Percentiles rank a stretch among this genome's conserved stretches.
These are phyloP conservation scores for Russula olivacea DNA, from an alignment of 768 basidiomycete genomes.

Conservation along the genomic window DNA sequence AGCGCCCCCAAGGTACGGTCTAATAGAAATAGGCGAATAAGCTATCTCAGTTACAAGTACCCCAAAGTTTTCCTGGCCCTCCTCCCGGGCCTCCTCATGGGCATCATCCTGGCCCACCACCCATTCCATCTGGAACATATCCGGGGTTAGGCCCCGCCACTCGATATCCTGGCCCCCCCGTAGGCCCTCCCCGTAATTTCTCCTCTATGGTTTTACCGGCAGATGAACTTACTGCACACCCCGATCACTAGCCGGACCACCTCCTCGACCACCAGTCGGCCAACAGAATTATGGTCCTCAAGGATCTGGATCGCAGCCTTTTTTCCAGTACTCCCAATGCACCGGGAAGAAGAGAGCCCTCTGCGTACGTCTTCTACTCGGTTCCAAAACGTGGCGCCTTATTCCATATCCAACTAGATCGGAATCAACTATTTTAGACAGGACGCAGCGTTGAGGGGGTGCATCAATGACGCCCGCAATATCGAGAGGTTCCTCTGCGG, in stretches of 20 bases:
- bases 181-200: slow-evolving; percentile 29
- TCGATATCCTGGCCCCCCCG: slow-evolving; percentile 1
- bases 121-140: slow-evolving; percentile 12
- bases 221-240: neutral
- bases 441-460: slow-evolving; percentile 41
- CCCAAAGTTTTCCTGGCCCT: slow-evolving; percentile 7
- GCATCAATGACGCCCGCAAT: slow-evolving; percentile 57
- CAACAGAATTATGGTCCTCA: slow-evolving; percentile 44
- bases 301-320: slow-evolving; percentile 32
- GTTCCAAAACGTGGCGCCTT: neutral
- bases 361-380: slow-evolving; percentile 35
- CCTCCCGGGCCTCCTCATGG: slow-evolving; percentile 22
- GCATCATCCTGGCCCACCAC: slow-evolving; percentile 22
- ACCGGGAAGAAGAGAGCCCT: slow-evolving; percentile 50
- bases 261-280: slow-evolving; percentile 33
- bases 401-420: slow-evolving; percentile 34
- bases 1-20: slow-evolving; percentile 21
- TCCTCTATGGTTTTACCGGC: neutral
- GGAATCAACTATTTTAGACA: slow-evolving; percentile 50
- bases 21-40: slow-evolving; percentile 1
- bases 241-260: slow-evolving; percentile 27
- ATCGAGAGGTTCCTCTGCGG: slow-evolving; percentile 44
- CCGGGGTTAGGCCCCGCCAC: slow-evolving; percentile 21
- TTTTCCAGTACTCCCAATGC: slow-evolving; percentile 53
- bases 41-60: neutral